Percentiles rank a stretch among this genome's conserved stretches.
Evolutionary conservation across 257 asterid species (phyloP).

Genomic region (Anisodus acutangulus): DNA sequence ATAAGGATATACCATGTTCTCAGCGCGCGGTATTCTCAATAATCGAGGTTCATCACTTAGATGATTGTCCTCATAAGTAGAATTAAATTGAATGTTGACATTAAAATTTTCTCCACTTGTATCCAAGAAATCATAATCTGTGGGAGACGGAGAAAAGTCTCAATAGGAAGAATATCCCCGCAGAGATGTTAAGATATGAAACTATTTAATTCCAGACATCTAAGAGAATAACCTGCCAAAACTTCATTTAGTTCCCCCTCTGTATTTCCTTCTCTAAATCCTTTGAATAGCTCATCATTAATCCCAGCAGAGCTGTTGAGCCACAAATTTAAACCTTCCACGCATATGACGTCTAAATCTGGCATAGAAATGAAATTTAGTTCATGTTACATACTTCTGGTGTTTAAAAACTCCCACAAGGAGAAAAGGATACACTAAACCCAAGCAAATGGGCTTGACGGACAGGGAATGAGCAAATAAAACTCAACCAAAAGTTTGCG

Average conservation of each 20-base stretch:
- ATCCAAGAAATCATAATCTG: constrained; percentile 49
- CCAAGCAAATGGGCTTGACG: background rate
- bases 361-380: constrained; percentile 15
- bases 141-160: background rate
- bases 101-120: constrained; percentile 39
- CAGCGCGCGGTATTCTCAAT: constrained; percentile 39
- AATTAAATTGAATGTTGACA: constrained; percentile 44
- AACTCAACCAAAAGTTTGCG: background rate
- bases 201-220: background rate
- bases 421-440: background rate
- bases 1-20: constrained; percentile 44
- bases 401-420: background rate
- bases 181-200: background rate
- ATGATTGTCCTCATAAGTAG: constrained; percentile 25
- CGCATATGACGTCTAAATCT: constrained; percentile 29
- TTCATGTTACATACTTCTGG: background rate
- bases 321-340: constrained; percentile 45
- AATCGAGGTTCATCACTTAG: background rate
- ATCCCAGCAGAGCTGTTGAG: constrained; percentile 38
- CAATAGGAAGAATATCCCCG: background rate
- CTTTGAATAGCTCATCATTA: constrained; percentile 44
- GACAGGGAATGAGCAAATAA: constrained; percentile 2
- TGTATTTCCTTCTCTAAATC: constrained; percentile 39
- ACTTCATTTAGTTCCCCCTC: constrained; percentile 40
- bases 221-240: constrained; percentile 40